Evolutionary conservation across 2,329 filamentous ascomycete genomes (phyloP).

Genomic region (Drechslerella dactyloides): DNA sequence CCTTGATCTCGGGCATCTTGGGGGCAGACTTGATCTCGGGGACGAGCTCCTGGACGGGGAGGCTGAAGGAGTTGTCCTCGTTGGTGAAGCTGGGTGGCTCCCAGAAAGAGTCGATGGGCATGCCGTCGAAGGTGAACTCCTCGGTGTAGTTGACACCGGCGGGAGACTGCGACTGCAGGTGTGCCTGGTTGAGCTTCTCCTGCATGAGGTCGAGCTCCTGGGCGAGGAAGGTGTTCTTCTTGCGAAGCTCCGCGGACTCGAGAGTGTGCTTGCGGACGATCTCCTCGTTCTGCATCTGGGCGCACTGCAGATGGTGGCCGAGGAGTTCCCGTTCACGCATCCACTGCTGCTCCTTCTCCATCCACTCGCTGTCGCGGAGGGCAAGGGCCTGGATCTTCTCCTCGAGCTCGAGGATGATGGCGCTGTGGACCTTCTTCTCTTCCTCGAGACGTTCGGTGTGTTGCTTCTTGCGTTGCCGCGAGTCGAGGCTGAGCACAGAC

Average conservation of each 20-base stretch:
- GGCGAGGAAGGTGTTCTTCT: slow-evolving; percentile 84
- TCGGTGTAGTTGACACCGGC: slow-evolving; percentile 65
- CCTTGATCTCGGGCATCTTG: slow-evolving; percentile 67
- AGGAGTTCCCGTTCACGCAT: slow-evolving; percentile 75
- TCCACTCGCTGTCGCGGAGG: slow-evolving; percentile 63
- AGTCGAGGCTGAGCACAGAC: slow-evolving; percentile 74
- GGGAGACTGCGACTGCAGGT: slow-evolving; percentile 60
- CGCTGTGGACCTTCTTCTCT: slow-evolving; percentile 90
- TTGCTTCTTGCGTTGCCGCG: slow-evolving; percentile 95
- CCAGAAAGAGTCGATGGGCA: slow-evolving; percentile 82
- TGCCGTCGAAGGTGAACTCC: slow-evolving; percentile 82
- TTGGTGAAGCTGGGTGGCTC: slow-evolving; percentile 75
- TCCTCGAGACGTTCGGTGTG: slow-evolving; percentile 96
- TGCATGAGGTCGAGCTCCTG: slow-evolving; percentile 69
- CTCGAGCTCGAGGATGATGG: slow-evolving; percentile 77
- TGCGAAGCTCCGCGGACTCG: slow-evolving; percentile 87
- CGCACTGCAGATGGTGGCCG: slow-evolving; percentile 74
- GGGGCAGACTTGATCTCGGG: slow-evolving; percentile 56
- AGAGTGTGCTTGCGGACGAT: slow-evolving; percentile 86
- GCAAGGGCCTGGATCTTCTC: slow-evolving; percentile 75
- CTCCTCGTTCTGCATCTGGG: slow-evolving; percentile 88
- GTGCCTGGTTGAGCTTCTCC: slow-evolving; percentile 65
- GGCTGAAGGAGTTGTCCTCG: slow-evolving; percentile 68
- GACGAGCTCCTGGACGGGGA: slow-evolving; percentile 52
- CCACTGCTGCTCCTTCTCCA: slow-evolving; percentile 68